These are phyloP conservation scores for Brassica incana DNA, from an alignment of 345 rosid species.

Conservation along the genomic window DNA sequence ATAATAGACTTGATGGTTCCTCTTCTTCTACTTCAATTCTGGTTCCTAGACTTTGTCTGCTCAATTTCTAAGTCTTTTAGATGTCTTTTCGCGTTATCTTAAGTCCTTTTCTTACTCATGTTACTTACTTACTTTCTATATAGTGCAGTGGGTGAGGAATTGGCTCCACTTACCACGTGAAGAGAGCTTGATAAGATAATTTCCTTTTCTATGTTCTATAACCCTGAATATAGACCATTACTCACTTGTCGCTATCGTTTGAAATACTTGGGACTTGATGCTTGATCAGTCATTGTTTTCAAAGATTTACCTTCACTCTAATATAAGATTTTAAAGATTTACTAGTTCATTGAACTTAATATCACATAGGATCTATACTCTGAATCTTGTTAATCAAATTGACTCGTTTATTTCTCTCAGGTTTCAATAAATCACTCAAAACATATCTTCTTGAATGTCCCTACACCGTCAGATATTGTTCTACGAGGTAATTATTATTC, in stretches of 20 bases:
- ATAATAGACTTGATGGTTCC: constrained; percentile 11
- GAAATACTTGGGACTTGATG: constrained; percentile 26
- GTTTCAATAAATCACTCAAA: constrained; percentile 22
- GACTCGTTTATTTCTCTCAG: background rate
- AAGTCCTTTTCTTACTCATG: constrained; percentile 38
- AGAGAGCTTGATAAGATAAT: constrained; percentile 27
- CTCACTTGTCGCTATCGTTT: constrained; percentile 12
- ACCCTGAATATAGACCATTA: background rate
- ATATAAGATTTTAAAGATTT: constrained; percentile 4
- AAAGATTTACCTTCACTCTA: constrained; percentile 20
- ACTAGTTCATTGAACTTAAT: constrained; percentile 33
- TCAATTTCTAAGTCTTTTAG: constrained; percentile 31
- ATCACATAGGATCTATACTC: constrained; percentile 17
- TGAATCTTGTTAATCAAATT: constrained; percentile 19
- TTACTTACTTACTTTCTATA: constrained; percentile 8
- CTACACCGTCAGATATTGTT: constrained; percentile 29
- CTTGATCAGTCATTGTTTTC: constrained; percentile 27
- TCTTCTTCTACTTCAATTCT: constrained; percentile 18
- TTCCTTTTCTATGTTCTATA: constrained; percentile 23
- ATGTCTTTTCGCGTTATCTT: constrained; percentile 34
- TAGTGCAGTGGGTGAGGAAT: constrained; percentile 40
- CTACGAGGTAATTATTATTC: constrained; percentile 41
- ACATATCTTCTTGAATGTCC: constrained; percentile 24
- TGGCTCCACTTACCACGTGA: constrained; percentile 46
- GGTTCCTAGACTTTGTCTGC: constrained; percentile 27